Percentiles rank a stretch among this genome's conserved stretches.
Evolutionary conservation across 2,329 filamentous ascomycete genomes (phyloP).

Genomic region (Bipolaris gigantea): DNA sequence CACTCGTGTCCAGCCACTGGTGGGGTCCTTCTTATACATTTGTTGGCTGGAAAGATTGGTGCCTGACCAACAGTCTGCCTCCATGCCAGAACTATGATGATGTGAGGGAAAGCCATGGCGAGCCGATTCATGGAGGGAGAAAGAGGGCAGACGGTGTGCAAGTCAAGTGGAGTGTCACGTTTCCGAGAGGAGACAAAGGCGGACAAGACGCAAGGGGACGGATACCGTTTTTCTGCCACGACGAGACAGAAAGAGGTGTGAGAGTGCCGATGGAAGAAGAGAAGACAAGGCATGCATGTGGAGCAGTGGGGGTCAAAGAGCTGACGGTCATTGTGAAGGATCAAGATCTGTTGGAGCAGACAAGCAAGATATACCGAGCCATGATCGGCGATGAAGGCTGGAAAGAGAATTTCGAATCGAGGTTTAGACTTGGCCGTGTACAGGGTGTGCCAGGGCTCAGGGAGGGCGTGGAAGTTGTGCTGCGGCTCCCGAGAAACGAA

Average conservation of each 20-base stretch:
- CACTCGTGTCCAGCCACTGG: slow-evolving; percentile 55
- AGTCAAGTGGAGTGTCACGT: slow-evolving; percentile 63
- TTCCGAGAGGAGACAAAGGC: slow-evolving; percentile 47
- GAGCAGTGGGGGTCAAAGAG: slow-evolving; percentile 51
- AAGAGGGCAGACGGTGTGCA: slow-evolving; percentile 58
- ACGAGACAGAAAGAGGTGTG: slow-evolving; percentile 59
- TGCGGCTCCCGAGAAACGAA: slow-evolving; percentile 25
- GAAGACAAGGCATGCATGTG: slow-evolving; percentile 54
- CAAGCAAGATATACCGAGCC: slow-evolving; percentile 13
- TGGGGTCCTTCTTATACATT: slow-evolving; percentile 60
- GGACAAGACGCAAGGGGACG: slow-evolving; percentile 48
- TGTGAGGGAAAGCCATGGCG: slow-evolving; percentile 48
- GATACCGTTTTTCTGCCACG: slow-evolving; percentile 64
- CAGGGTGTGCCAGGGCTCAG: slow-evolving; percentile 14
- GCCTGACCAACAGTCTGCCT: slow-evolving; percentile 32
- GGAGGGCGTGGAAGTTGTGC: slow-evolving; percentile 20
- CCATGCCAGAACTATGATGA: slow-evolving; percentile 15
- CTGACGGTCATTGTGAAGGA: slow-evolving; percentile 33
- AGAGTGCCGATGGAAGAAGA: slow-evolving; percentile 55
- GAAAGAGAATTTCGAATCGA: background rate
- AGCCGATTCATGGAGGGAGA: slow-evolving; percentile 58
- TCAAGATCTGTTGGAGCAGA: slow-evolving; percentile 16
- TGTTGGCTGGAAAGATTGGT: slow-evolving; percentile 64
- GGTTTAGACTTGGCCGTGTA: slow-evolving; percentile 23
- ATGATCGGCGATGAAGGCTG: slow-evolving; percentile 18